Conservation (phyloP, 768 basidiomycete species). For the Fistulinella prunicolor region DNA sequence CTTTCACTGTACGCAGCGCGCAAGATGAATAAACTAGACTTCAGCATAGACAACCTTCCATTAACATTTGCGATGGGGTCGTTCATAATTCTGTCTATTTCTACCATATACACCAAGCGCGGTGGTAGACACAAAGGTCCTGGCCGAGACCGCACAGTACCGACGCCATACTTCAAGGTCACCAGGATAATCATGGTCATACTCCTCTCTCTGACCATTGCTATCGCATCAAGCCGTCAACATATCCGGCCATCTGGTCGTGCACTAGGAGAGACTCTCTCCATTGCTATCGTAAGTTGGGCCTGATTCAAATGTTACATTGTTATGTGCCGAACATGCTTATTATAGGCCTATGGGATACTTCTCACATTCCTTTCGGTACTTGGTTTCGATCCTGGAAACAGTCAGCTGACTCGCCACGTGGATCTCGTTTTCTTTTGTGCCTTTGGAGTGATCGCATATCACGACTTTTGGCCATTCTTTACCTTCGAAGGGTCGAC, state of each 20-base stretch:
- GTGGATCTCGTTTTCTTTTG: neutral
- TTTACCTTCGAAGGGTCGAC: neutral
- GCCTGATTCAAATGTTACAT: neutral
- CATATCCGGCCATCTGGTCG: neutral
- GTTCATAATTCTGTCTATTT: slow-evolving; percentile 1
- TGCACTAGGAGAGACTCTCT: neutral
- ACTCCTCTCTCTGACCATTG: neutral
- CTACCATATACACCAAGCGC: neutral
- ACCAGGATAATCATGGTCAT: neutral
- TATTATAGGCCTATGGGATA: slow-evolving; percentile 5
- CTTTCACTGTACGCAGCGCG: neutral
- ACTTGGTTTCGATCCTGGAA: neutral
- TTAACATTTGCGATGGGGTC: neutral
- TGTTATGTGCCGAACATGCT: neutral
- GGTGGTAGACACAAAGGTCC: neutral
- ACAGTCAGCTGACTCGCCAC: slow-evolving; percentile 15
- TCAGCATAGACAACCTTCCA: neutral
- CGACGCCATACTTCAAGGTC: neutral
- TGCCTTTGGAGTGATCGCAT: slow-evolving; percentile 2
- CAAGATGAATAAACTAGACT: neutral
- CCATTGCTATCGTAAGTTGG: slow-evolving; percentile 4
- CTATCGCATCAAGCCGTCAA: neutral
- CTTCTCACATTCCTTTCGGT: slow-evolving; percentile 4
- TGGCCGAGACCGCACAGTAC: neutral
- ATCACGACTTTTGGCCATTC: slow-evolving; percentile 9